Base-by-base conservation (phyloP, 2,329 filamentous ascomycete genomes). In the Alternaria brassicicola region DNA sequence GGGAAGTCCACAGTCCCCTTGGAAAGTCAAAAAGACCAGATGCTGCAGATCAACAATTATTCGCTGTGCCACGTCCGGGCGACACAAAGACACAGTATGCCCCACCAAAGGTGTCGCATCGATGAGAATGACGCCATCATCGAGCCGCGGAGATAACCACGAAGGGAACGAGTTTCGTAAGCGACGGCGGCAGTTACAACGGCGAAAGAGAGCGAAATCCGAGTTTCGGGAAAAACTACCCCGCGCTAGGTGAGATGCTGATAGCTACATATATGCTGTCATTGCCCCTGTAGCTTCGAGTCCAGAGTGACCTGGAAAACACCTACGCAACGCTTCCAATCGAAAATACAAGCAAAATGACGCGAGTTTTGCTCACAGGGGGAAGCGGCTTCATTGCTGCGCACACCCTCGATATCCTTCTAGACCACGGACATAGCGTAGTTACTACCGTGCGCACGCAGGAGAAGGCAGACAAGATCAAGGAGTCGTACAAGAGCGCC, bases 361-460 rank as follows among this genome's bases (percentile, higher is more conserved):
- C 77, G 35, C 72, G 76, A 48, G 76, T 79, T 52, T 65, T 79
- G 4, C 73, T 79, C 38, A 78, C 76, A 19, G 84, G 86, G 64
- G 86, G 85, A 57, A 85, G 81, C 63, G 86, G 86, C 78, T 89
- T 89, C 76, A 88, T 89, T 63, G 86, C 86, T 59, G 86, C 86
- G 36, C 86, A 89, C 67, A 83, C 86, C n/a, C 78, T 89, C 25
- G 85, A 88, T 62, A 76, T 82, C 19, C 80, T 88, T 30, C 79
- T 89, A 41, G 76, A 85, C 56, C 80, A 78, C 62, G 83, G 81
- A 36, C 85, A 87, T 65, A 84, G 84, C 19, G 85, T 87, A 10
- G 86, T 89, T 8, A 86, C 86, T 6, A 89, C 86, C 12, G 87
- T 88, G 21, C 80, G 87, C 54, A 86, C 84, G 0, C 81, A 86